Evolutionary conservation across 805 yeast genomes (phyloP).

Genomic region (Zygoascus tannicola): DNA sequence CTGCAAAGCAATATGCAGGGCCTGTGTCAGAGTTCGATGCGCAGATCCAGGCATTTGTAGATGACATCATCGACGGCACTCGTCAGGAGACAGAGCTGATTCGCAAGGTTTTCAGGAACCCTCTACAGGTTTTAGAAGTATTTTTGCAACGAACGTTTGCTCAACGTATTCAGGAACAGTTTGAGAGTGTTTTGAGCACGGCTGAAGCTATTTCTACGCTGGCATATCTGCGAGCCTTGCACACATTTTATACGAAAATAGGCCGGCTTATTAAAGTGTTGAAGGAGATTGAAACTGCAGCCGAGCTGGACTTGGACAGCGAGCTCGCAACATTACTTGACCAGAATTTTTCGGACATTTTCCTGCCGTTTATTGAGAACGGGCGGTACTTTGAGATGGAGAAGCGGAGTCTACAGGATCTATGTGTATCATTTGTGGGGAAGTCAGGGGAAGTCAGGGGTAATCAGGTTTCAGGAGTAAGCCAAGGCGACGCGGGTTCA

Average conservation of each 20-base stretch:
- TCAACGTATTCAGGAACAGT: conserved; percentile 43
- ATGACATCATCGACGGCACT: conserved; percentile 40
- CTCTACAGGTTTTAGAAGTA: conserved; percentile 55
- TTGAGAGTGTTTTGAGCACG: conserved; percentile 47
- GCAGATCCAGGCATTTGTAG: conserved; percentile 43
- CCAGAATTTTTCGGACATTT: conserved; percentile 62
- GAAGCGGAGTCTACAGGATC: conserved; percentile 56
- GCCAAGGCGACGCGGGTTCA: conserved; percentile 19
- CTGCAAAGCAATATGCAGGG: conserved; percentile 40
- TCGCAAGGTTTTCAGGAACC: conserved; percentile 58
- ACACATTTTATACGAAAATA: conserved; percentile 51
- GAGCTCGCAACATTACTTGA: conserved; percentile 46
- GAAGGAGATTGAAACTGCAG: conserved; percentile 43
- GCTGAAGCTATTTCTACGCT: conserved; percentile 50
- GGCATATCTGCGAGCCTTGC: conserved; percentile 68
- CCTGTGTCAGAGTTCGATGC: conserved; percentile 47
- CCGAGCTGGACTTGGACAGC: conserved; percentile 30
- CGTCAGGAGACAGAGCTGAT: conserved; percentile 68
- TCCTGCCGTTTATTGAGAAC: conserved; percentile 58
- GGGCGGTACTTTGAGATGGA: conserved; percentile 63
- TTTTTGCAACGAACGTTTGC: conserved; percentile 71
- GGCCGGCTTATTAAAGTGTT: conserved; percentile 55
- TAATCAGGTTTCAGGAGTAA: conserved; percentile 38
- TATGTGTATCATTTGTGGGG: too few relatives aligned
- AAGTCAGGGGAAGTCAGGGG: conserved; percentile 28